Conservation (phyloP, 371 early-diverging fungal species). For the Actinomortierella ambigua region DNA sequence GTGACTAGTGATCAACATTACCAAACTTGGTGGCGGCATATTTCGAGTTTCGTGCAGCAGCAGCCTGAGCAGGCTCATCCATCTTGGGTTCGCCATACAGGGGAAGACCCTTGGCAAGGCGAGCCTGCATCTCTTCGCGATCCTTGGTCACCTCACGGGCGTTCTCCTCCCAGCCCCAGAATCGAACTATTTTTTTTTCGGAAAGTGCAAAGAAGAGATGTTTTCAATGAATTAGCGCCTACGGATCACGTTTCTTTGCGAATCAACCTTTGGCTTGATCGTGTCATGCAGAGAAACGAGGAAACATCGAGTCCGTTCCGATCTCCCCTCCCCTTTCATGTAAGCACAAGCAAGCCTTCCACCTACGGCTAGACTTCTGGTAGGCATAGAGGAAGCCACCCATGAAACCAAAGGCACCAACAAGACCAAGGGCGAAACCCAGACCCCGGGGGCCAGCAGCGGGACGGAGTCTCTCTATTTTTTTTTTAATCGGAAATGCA, state of each 20-base stretch:
- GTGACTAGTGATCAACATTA: conserved; percentile 37
- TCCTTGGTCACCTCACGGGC: conserved; percentile 77
- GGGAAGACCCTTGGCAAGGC: conserved; percentile 70
- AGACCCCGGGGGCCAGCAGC: conserved; percentile 52
- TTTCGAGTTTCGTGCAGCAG: conserved; percentile 74
- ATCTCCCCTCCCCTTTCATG: too few relatives aligned
- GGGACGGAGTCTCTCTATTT: conserved; percentile 38
- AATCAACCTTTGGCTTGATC: too few relatives aligned
- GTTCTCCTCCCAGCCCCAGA: conserved; percentile 95
- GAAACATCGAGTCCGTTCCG: neutral
- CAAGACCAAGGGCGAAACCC: conserved; percentile 56
- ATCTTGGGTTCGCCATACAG: conserved; percentile 72
- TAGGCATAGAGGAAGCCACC: conserved; percentile 77
- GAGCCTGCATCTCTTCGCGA: conserved; percentile 66
- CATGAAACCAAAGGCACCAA: conserved; percentile 60
- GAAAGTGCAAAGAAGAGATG: conserved; percentile 4
- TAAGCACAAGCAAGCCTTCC: too few relatives aligned
- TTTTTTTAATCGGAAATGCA: too few relatives aligned
- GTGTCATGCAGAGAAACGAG: conserved; percentile 22
- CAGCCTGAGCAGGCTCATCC: conserved; percentile 66
- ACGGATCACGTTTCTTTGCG: neutral
- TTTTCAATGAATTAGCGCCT: neutral
- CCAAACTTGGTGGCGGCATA: conserved; percentile 70
- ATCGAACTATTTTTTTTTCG: conserved; percentile 69
- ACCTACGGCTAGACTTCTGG: conserved; percentile 71